These are phyloP conservation scores for Zygotorulaspora sp. DNA, from an alignment of 805 yeast species.

Conservation along the genomic window DNA sequence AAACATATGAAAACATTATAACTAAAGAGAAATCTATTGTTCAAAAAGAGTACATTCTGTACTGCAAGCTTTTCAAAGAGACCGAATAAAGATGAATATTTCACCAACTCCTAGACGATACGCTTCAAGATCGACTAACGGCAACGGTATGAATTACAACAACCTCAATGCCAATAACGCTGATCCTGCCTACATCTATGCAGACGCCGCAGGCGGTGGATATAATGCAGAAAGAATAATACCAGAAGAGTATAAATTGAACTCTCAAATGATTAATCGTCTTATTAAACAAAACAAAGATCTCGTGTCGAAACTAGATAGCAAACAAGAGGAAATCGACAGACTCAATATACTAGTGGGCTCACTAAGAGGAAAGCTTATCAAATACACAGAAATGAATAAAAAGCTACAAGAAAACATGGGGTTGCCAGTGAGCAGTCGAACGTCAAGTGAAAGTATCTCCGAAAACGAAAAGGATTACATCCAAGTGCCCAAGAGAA, in stretches of 20 bases:
- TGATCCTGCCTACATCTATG: conserved; percentile 11
- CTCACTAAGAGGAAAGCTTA: conserved; percentile 34
- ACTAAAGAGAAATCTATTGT: too few relatives aligned
- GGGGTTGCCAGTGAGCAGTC: conserved; percentile 4
- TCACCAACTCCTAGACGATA: conserved; percentile 34
- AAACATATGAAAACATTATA: too few relatives aligned
- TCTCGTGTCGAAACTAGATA: conserved; percentile 32
- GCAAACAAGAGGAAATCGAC: conserved; percentile 29
- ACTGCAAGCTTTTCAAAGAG: too few relatives aligned
- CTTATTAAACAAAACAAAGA: conserved; percentile 37
- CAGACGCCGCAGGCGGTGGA: conserved; percentile 11
- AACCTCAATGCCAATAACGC: conserved; percentile 4
- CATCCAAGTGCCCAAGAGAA: conserved; percentile 26
- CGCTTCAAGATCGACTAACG: conserved; percentile 12
- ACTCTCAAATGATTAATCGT: conserved; percentile 38
- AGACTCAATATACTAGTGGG: conserved; percentile 33
- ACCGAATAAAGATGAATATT: conserved; percentile 20
- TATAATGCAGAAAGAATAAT: conserved; percentile 22
- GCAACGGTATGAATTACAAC: conserved; percentile 2
- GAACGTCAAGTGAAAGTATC: conserved; percentile 10
- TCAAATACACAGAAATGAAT: conserved; percentile 36
- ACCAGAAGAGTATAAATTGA: conserved; percentile 36
- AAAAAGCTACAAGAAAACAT: conserved; percentile 13
- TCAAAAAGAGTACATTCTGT: too few relatives aligned
- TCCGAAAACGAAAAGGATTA: conserved; percentile 22